Evolutionary conservation across 169 alveolate species (phyloP), one percentile per base, ranked within the genome.

Genomic region (Cyclospora cayetanensis): DNA sequence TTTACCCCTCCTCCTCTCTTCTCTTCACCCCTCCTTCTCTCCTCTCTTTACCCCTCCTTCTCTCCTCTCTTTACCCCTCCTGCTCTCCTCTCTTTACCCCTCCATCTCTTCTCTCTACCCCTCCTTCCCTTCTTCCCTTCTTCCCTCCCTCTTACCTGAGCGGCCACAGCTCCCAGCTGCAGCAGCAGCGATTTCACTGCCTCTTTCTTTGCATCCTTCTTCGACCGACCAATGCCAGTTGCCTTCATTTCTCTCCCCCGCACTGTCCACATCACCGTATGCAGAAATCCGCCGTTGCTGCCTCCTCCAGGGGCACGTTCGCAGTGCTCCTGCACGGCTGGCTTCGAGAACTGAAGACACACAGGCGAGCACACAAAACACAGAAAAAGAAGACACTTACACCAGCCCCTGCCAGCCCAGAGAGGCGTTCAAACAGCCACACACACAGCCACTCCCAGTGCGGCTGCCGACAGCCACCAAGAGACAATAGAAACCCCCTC

Each of bases 141-240:
- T n/a, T n/a, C n/a, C n/a, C n/a, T n/a, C n/a, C n/a, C 3, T 29
- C 92, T 29, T 72, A 86, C 92, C 12, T 70, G 86, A 7, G 82
- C 77, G 22, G 86, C 70, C 74, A 86, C 92, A 22, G 86, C 86
- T 25, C 92, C 92, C 60, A 86, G 43, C 37, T 86, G 86, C 60
- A 52, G 55, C 60, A 86, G 76, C 50, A 86, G 92, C 29, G 42
- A 29, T 39, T 86, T 86, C 31, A 86, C 92, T 2, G 92, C 92
- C n/a, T 70, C 92, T 35, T 86, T 86, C 92, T 86, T 86, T 31
- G 92, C 92, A 42, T 86, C 86, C 53, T 86, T 86, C n/a, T 86
- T 86, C 43, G 92, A 86, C 39, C 86, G 84, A 27, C 92, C 92
- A 60, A 86, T 9, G 70, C 92, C 92, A 60, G 66, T 52, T 2